Conservation (phyloP, 495 filamentous ascomycete species). For the Neurospora hispaniola region DNA sequence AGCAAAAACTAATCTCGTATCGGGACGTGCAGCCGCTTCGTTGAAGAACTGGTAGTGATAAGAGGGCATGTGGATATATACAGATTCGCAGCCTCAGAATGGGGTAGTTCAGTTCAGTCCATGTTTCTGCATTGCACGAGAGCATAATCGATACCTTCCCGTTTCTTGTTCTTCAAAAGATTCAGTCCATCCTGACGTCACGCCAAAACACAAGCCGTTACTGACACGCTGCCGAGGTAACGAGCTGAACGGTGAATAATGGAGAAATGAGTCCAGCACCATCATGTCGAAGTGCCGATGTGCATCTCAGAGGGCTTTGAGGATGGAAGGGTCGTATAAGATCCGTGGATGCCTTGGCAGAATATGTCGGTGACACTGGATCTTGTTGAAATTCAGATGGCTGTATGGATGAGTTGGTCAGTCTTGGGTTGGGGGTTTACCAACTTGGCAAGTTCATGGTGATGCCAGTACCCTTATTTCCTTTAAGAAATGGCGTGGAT, state of each 20-base stretch:
- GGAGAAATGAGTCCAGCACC: not conserved
- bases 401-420: not conserved
- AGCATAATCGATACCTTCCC: too few relatives aligned
- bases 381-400: not conserved
- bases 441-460: not conserved
- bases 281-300: not conserved
- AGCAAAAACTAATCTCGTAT: too few relatives aligned
- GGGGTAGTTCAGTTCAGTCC: too few relatives aligned
- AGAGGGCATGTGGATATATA: too few relatives aligned
- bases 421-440: not conserved
- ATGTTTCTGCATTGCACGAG: too few relatives aligned
- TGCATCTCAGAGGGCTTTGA: not conserved
- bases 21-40: too few relatives aligned
- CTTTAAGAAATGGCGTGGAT: not conserved
- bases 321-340: not conserved
- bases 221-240: not conserved
- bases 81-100: too few relatives aligned
- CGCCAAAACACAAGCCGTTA: too few relatives aligned
- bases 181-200: too few relatives aligned
- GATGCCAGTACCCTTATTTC: not conserved
- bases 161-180: too few relatives aligned
- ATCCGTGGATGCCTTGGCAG: not conserved
- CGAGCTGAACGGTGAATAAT: not conserved
- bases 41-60: too few relatives aligned
- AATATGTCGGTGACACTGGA: not conserved